A percentile compares a stretch with the other conserved stretches of the same genome.
These are phyloP conservation scores for Colletotrichum sidae DNA, from an alignment of 2,329 filamentous ascomycete genomes.

Conservation along the genomic window DNA sequence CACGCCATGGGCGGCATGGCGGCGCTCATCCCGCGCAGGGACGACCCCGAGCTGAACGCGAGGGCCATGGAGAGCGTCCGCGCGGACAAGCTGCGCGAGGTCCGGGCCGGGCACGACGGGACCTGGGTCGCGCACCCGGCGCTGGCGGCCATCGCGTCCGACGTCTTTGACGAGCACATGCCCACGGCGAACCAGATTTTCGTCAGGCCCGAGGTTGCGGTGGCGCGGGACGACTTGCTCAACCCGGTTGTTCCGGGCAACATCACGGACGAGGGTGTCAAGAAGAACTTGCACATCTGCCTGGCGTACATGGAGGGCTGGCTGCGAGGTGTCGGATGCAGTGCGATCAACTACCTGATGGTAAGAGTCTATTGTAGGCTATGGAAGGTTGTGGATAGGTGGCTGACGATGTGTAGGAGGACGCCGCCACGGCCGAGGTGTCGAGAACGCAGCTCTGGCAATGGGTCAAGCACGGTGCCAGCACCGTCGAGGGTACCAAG, in stretches of 20 bases:
- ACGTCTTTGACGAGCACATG: constrained; percentile 94
- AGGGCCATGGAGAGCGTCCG: constrained; percentile 87
- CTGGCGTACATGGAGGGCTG: constrained; percentile 94
- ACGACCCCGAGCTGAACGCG: constrained; percentile 84
- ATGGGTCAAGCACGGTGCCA: constrained; percentile 76
- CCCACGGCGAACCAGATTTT: constrained; percentile 92
- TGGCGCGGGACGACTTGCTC: constrained; percentile 83
- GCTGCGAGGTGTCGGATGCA: constrained; percentile 89
- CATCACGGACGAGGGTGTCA: constrained; percentile 87
- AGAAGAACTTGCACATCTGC: constrained; percentile 91
- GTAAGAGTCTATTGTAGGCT: constrained; percentile 36
- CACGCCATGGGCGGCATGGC: constrained; percentile 96
- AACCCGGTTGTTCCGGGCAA: constrained; percentile 91
- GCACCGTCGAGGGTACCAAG: constrained; percentile 82
- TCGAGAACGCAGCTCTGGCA: constrained; percentile 90
- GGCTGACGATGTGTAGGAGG: constrained; percentile 62
- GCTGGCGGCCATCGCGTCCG: constrained; percentile 81
- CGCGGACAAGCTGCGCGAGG: constrained; percentile 90
- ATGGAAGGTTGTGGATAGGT: not conserved
- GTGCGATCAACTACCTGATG: constrained; percentile 93
- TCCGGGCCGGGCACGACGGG: constrained; percentile 85
- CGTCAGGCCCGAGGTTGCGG: constrained; percentile 79
- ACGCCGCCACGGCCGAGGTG: constrained; percentile 90
- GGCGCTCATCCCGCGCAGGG: constrained; percentile 93
- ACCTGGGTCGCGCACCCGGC: constrained; percentile 94